Percentiles rank a stretch among this genome's conserved stretches.
Conservation (phyloP, 352 stramenopile species). For the Phytophthora boehmeriae region DNA sequence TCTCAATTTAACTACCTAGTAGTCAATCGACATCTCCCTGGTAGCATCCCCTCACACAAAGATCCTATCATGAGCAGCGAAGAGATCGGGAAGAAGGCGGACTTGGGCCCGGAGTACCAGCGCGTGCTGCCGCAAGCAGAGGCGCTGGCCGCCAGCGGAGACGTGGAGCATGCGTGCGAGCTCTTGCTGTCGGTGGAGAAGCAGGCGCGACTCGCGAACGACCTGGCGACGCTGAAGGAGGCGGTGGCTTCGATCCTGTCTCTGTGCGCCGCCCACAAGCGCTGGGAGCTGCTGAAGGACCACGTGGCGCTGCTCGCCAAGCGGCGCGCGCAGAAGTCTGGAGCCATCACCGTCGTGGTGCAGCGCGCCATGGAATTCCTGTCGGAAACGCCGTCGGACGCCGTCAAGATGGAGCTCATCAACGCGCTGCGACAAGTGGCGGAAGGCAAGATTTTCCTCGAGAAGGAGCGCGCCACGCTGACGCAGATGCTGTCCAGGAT, state of each 20-base stretch:
- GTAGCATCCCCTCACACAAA: constrained; percentile 13
- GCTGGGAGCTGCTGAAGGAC: constrained; percentile 90
- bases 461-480: constrained; percentile 95
- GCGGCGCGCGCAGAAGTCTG: constrained; percentile 88
- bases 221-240: constrained; percentile 87
- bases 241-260: constrained; percentile 75
- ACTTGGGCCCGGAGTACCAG: constrained; percentile 69
- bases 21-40: too few relatives aligned
- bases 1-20: too few relatives aligned
- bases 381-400: constrained; percentile 72
- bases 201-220: constrained; percentile 78
- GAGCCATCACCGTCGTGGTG: constrained; percentile 85
- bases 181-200: constrained; percentile 88
- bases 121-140: constrained; percentile 71
- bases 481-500: constrained; percentile 93
- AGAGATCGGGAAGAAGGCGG: constrained; percentile 84
- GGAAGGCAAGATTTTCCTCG: constrained; percentile 98
- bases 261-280: constrained; percentile 84
- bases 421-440: constrained; percentile 93
- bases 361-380: constrained; percentile 87
- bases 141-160: constrained; percentile 64
- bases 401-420: constrained; percentile 94
- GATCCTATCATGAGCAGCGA: constrained; percentile 64
- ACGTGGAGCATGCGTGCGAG: constrained; percentile 84
- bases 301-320: constrained; percentile 89